These are phyloP conservation scores for Pseudocercospora crystallina DNA, from an alignment of 2,329 filamentous ascomycete genomes.

Conservation along the genomic window DNA sequence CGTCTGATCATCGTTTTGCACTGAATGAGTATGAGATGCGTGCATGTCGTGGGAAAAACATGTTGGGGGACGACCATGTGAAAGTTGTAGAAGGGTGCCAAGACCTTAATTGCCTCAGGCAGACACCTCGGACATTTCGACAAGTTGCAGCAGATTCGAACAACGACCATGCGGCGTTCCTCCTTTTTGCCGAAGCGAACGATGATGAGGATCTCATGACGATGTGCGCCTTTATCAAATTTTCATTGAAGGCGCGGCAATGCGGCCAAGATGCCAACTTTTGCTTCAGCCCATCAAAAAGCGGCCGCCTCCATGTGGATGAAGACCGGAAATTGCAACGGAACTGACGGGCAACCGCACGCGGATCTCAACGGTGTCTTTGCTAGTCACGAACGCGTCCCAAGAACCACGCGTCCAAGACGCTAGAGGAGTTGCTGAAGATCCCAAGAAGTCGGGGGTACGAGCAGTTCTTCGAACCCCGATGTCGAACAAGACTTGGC, in stretches of 20 bases:
- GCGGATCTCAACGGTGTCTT: not conserved
- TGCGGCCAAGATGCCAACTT: constrained; percentile 3
- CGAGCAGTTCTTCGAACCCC: not conserved
- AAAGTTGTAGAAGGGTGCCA: too few species aligned
- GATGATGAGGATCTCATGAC: too few species aligned
- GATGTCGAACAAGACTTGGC: too few species aligned
- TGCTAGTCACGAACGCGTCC: not conserved
- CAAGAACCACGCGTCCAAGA: not conserved
- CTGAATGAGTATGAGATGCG: too few species aligned
- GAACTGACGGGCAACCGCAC: not conserved
- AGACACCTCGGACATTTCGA: not conserved
- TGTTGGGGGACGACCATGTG: too few species aligned
- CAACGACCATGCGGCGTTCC: not conserved
- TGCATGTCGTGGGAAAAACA: too few species aligned
- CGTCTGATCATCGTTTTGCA: too few species aligned
- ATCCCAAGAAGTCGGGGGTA: not conserved
- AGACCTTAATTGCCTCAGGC: not conserved
- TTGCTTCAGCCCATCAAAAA: not conserved
- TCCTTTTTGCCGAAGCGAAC: too few species aligned
- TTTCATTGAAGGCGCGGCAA: not conserved
- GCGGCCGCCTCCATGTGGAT: constrained; percentile 3
- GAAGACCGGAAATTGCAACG: constrained; percentile 9
- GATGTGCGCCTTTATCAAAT: too few species aligned
- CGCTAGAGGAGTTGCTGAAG: not conserved
- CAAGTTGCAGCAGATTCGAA: not conserved